Base-by-base conservation (phyloP, 345 rosid genomes). In the Trapa incisa region DNA sequence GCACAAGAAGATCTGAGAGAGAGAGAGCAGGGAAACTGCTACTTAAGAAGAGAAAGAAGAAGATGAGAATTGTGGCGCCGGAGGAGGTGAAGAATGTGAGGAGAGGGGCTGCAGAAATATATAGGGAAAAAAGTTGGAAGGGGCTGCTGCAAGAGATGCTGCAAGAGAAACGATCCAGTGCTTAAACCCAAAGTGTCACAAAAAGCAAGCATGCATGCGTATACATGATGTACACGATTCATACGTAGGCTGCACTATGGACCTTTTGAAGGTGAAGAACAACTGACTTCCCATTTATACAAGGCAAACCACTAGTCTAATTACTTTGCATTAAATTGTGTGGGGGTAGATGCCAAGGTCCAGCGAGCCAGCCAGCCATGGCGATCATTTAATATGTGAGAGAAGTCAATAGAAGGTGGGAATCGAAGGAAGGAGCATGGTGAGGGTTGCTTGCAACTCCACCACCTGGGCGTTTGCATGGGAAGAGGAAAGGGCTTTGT, bases 391-490 rank as follows among this genome's bases (percentile, higher is more conserved):
- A 22, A 22, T 22, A 54, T 54, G 60, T n/a, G 35, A 22, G 12
- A 54, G 60, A 54, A 54, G 60, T 35, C 60, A 65, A 42, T 11
- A 47, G 35, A 7, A 8, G 12, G 35, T 29, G n/a, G 15, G 9
- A 37, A 5, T 8, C 16, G 1, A 6, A 7, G 38, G 42, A 2
- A 13, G 1, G 65, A 1, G 42, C 8, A 36, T 15, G 12, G 6
- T 2, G 70, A 38, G 37, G 38, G 5, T 32, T 37, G 17, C 60
- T 43, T 58, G 70, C 64, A 57, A 64, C 29, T 22, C 29, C 64
- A 57, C 56, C 70, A 68, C 53, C 52, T 57, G 70, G 29, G 0
- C 63, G 70, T 37, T 39, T 68, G 70, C 70, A 68, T 22, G 62
- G 70, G 41, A 57, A 37, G 35, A 22, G 10, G 35, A 6, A 54